phyloP scores from a whole-genome alignment of 2,329 filamentous ascomycete genomes.

The Eutypa lata region DNA sequence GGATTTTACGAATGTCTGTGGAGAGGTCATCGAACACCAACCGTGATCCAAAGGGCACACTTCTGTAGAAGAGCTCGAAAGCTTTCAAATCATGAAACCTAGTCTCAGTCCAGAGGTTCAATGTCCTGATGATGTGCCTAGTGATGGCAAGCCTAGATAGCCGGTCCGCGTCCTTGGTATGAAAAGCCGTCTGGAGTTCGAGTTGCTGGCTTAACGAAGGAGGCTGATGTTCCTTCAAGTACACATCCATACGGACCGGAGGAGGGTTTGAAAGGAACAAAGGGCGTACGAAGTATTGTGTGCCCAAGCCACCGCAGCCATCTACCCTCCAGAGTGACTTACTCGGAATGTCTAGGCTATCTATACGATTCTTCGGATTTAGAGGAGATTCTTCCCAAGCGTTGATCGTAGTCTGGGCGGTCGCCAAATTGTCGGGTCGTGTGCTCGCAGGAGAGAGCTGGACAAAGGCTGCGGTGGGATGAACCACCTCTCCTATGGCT shows the following conservation, averaged over 20 bases:
- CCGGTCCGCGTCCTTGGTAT: slow-evolving; percentile 48
- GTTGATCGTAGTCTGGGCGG: slow-evolving; percentile 1
- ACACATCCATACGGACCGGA: slow-evolving; percentile 57
- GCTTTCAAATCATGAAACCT: slow-evolving; percentile 27
- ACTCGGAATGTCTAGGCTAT: slow-evolving; percentile 46
- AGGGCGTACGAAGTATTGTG: slow-evolving; percentile 55
- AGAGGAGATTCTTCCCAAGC: slow-evolving; percentile 49
- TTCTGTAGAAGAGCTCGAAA: slow-evolving; percentile 37
- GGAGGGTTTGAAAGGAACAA: slow-evolving; percentile 43
- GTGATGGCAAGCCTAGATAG: slow-evolving; percentile 50
- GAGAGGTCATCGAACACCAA: slow-evolving; percentile 53
- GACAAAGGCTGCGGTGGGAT: slow-evolving; percentile 54
- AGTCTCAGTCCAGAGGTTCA: slow-evolving; percentile 48
- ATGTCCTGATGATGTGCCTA: slow-evolving; percentile 50
- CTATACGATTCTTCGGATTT: slow-evolving; percentile 60
- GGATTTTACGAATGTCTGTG: slow-evolving; percentile 42
- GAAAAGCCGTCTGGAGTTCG: slow-evolving; percentile 50
- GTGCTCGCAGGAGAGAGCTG: slow-evolving; percentile 4
- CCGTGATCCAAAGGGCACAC: slow-evolving; percentile 54
- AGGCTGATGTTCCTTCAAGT: slow-evolving; percentile 50
- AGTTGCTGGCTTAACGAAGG: slow-evolving; percentile 42
- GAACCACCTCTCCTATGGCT: slow-evolving; percentile 53
- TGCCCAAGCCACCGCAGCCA: slow-evolving; percentile 54
- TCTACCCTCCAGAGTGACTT: slow-evolving; percentile 56
- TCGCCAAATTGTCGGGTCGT: neutral